A percentile compares a stretch with the other conserved stretches of the same genome.
Conservation (phyloP, 2,329 filamentous ascomycete genomes). For the Dissoconium aciculare region DNA sequence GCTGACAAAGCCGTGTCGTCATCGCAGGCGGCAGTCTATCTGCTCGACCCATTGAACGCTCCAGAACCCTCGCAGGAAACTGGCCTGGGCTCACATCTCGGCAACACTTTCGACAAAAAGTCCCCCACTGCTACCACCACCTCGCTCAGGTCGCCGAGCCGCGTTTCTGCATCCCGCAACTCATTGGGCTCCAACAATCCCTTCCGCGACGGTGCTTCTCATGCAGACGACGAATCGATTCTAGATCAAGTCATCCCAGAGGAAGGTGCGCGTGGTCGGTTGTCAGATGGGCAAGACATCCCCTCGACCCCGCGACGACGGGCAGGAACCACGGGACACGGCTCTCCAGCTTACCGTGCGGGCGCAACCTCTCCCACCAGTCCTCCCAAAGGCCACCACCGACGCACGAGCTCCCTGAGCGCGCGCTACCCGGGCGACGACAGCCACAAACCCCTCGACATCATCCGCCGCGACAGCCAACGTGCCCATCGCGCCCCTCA, state of each 20-base stretch:
- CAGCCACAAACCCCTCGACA: slow-evolving; percentile 51
- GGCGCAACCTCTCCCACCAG: slow-evolving; percentile 11
- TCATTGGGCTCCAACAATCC: slow-evolving; percentile 27
- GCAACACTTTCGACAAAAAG: slow-evolving; percentile 29
- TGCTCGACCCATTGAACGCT: slow-evolving; percentile 54
- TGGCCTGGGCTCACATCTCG: slow-evolving; percentile 46
- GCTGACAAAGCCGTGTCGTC: too few species aligned
- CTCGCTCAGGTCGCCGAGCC: slow-evolving; percentile 1
- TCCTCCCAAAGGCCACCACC: slow-evolving; percentile 16
- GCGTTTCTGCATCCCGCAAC: slow-evolving; percentile 20
- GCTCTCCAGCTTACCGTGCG: slow-evolving; percentile 16
- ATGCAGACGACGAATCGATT: not conserved
- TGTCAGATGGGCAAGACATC: slow-evolving; percentile 16
- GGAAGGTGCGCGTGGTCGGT: not conserved
- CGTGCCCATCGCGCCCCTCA: slow-evolving; percentile 52
- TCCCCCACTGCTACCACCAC: slow-evolving; percentile 13
- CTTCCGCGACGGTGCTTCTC: slow-evolving; percentile 23
- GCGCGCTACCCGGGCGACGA: slow-evolving; percentile 50
- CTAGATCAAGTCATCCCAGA: not conserved
- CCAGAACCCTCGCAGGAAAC: slow-evolving; percentile 54
- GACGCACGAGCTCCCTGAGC: slow-evolving; percentile 39
- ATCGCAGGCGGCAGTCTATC: slow-evolving; percentile 39
- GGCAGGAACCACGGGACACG: not conserved
- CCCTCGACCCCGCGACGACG: not conserved
- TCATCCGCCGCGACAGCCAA: slow-evolving; percentile 47